A percentile compares a stretch with the other conserved stretches of the same genome.
Evolutionary conservation across 768 basidiomycete genomes (phyloP).

Genomic region (Rubroboletus satanas): DNA sequence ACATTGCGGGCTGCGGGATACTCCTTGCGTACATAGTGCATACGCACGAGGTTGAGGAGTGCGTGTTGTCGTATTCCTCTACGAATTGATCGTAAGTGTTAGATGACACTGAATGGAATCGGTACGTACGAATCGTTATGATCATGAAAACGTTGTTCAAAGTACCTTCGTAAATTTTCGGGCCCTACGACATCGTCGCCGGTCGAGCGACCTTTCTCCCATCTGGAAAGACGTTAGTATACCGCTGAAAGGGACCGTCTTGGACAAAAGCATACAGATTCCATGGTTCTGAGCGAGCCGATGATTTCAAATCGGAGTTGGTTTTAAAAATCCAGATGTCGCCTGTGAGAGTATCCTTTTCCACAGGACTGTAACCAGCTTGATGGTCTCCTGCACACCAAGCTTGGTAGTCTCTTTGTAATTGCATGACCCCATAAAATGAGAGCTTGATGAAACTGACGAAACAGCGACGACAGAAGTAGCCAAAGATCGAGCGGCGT

Average conservation of each 20-base stretch:
- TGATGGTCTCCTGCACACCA: slow-evolving; percentile 53
- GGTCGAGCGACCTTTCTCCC: slow-evolving; percentile 57
- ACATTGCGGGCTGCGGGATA: slow-evolving; percentile 67
- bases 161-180: slow-evolving; percentile 72
- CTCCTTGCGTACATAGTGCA: slow-evolving; percentile 73
- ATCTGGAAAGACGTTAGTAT: slow-evolving; percentile 40
- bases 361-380: slow-evolving; percentile 46
- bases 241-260: not conserved
- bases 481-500: slow-evolving; percentile 76
- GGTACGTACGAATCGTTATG: slow-evolving; percentile 70
- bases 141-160: slow-evolving; percentile 83
- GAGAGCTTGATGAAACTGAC: slow-evolving; percentile 75
- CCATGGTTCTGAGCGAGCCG: slow-evolving; percentile 60
- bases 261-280: slow-evolving; percentile 44
- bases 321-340: slow-evolving; percentile 57
- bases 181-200: slow-evolving; percentile 69
- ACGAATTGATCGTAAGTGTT: not conserved
- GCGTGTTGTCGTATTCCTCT: slow-evolving; percentile 81
- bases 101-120: not conserved
- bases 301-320: slow-evolving; percentile 58
- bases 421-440: slow-evolving; percentile 62
- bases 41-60: slow-evolving; percentile 68
- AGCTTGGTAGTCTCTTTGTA: slow-evolving; percentile 61
- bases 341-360: slow-evolving; percentile 51
- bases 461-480: slow-evolving; percentile 74